Base-by-base conservation (phyloP, 352 stramenopile species). In the Globisporangium acanthophoron region DNA sequence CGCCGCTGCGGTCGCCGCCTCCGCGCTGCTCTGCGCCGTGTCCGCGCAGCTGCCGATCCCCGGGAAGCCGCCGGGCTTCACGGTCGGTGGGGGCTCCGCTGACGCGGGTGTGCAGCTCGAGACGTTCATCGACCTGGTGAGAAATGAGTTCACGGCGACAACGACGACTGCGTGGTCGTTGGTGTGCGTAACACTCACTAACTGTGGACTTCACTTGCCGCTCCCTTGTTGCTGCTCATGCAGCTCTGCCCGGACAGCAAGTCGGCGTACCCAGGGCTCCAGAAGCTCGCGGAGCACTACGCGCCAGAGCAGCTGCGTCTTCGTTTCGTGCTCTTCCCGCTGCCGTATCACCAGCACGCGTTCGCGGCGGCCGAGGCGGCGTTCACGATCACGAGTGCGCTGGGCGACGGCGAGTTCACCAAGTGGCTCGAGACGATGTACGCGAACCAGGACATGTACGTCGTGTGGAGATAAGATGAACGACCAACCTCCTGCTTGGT, bases 341-440 rank as follows among this genome's bases (percentile, higher is more conserved):
- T 92, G 67, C 84, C 84, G 39, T 91, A 90, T 65, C 81, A 93
- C 60, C 79, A 90, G 56, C 69, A 91, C 49, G 79, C 78, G 29
- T 93, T 91, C 59, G 64, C 76, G 7, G 69, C 73, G 9, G 79
- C 81, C 46, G 80, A 91, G 57, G 59, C 78, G 13, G 67, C 74
- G 13, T 89, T 85, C 59, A 85, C 80, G 40, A 78, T 93, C 67
- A 87, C 79, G 5, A 59, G 68, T 11, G 70, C 70, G 21, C 59
- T 91, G 41, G 80, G 80, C 15, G 76, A 87, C 27, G 52, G 72
- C 48, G 56, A 58, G 7, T 93, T 93, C 54, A 71, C 52, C n/a
- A 54, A 69, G 48, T 93, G 84, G 84, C 76, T 93, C 47, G 84
- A 93, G 64, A 78, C 74, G 8, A 75, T 93, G 21, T 93, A 93